These are phyloP conservation scores for Barnettozyma sp. DNA, from an alignment of 805 yeast species.

Conservation along the genomic window DNA sequence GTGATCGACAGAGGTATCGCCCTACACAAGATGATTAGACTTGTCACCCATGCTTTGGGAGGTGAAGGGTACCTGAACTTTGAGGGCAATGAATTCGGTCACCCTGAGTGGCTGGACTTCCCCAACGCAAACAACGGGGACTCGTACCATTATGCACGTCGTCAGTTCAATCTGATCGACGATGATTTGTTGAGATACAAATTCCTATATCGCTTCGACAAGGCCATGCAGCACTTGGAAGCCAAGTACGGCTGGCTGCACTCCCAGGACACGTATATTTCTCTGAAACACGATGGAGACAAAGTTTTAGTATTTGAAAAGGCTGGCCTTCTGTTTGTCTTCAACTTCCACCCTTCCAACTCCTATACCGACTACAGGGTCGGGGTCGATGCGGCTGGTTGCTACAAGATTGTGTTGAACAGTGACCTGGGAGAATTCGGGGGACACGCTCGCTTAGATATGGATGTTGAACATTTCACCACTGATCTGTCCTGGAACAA, in stretches of 20 bases:
- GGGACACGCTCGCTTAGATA: constrained; percentile 73
- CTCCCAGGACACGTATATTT: constrained; percentile 69
- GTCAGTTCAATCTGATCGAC: constrained; percentile 84
- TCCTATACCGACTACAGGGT: constrained; percentile 82
- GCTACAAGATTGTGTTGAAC: constrained; percentile 66
- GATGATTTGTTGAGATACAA: constrained; percentile 78
- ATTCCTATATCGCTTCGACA: constrained; percentile 74
- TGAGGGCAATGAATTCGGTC: constrained; percentile 98
- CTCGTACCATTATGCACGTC: constrained; percentile 87
- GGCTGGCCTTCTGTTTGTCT: constrained; percentile 74
- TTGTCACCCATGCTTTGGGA: constrained; percentile 84
- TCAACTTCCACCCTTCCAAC: constrained; percentile 84
- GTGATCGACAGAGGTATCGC: constrained; percentile 85
- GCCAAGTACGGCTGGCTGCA: constrained; percentile 62
- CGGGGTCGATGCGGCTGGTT: constrained; percentile 81
- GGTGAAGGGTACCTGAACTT: constrained; percentile 96
- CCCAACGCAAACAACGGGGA: constrained; percentile 86
- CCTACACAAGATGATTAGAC: constrained; percentile 83
- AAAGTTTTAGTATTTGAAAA: constrained; percentile 87
- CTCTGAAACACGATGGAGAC: constrained; percentile 83
- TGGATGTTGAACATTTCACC: constrained; percentile 52
- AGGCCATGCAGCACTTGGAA: constrained; percentile 77
- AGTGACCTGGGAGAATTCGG: constrained; percentile 69
- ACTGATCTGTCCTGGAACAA: constrained; percentile 75
- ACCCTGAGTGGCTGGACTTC: constrained; percentile 98